Base-by-base conservation (phyloP, 345 rosid species). In the Geranium brycei region DNA sequence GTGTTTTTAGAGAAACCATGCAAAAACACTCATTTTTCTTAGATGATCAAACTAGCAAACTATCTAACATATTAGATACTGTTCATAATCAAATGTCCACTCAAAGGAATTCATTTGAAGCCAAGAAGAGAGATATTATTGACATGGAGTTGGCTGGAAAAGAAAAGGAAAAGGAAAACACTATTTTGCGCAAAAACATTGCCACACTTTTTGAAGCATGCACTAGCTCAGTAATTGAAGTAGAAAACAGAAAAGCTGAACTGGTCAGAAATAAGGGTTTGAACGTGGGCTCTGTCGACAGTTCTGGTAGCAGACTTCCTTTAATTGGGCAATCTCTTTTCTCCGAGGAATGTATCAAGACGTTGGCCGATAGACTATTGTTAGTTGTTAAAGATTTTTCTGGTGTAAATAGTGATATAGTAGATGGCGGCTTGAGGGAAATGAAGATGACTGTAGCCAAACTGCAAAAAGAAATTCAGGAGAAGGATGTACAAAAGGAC, bases 401-500 rank as follows among this genome's bases (percentile, higher is more conserved):
- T 64, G 56, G 60, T 68, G 70, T 73, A 59, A 83, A 79, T 79
- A 72, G 80, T 66, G 87, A 79, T 66, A 68, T 69, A 47, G 57
- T 70, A 32, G 91, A 84, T 63, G 78, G 71, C 62, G 80, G 76
- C 57, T 80, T 74, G 63, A 83, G 85, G 76, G 93, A 86, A 75
- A 83, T 84, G 93, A 85, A 84, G 75, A 59, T 66, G 6, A 82
- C 77, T 57, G 81, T 86, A 32, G 75, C 83, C 71, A 83, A 81
- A 78, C 80, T 88, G 85, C 91, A 79, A 80, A 87, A 78, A 73
- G 91, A 85, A 83, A 84, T 93, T n/a, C 91, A 85, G 67, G 99
- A 93, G 83, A 93, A 92, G 73, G 88, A 89, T 66, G 70, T 87
- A 61, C 92, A 87, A 68, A 86, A 75, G 69, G 96, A 93, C 62